Evolutionary conservation across 306 rosid species (phyloP), one percentile per base, ranked within the genome.

Genomic region (Prunus campanulata): DNA sequence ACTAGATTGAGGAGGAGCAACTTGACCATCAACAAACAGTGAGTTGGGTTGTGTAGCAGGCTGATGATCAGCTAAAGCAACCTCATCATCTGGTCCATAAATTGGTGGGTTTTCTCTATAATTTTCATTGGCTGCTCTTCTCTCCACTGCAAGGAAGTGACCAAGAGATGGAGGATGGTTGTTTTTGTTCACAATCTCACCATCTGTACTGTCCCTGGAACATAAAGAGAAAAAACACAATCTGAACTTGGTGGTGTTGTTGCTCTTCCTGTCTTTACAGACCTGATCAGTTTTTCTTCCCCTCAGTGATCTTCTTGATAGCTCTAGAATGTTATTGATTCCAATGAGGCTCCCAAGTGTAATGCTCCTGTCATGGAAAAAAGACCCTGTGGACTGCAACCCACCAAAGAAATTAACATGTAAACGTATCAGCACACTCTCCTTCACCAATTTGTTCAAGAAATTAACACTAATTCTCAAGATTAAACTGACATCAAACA

Each of bases 281-380:
- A 69, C 50, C 72, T 61, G 77, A 47, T 84, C 88, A 39, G 78
- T 30, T 83, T 85, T 90, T 16, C 83, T 67, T 72, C 89, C 86
- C 79, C 90, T 83, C 6, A 83, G 15, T 20, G 97, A 87, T 79
- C 90, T 90, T 78, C 92, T 80, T 12, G 90, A 90, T 32, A 89
- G 72, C 77, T 93, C 92, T 18, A 86, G 56, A 56, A 89, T 85
- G 82, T 79, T 93, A 3, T 88, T 86, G 30, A 89, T 89, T 29
- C 94, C 94, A 30, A 93, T 85, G 3, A 93, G 90, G 81, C 87
- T 89, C 83, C 96, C 96, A 4, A 93, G 87, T 49, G 96, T 93
- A 55, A 82, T 89, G 82, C 94, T 93, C 42, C 83, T 87, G 65
- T 93, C 92, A 54, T 75, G 90, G 78, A 87, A 93, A 78, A 93